phyloP scores from a whole-genome alignment of 1,139 yeast species.

The Yamadazyma mexicana region DNA sequence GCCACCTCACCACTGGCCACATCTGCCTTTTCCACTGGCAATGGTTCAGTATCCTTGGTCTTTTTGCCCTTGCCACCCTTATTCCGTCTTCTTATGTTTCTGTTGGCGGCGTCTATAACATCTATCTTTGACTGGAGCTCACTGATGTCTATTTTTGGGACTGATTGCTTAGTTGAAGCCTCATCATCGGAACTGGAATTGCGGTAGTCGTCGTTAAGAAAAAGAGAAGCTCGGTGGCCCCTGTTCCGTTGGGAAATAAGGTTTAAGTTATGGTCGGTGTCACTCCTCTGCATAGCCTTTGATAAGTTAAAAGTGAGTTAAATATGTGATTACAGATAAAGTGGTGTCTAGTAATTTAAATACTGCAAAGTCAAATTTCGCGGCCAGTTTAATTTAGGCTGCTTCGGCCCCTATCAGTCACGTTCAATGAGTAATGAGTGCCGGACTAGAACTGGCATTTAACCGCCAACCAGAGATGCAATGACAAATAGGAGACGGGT shows the following conservation, averaged over 20 bases:
- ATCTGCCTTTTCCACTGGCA: constrained; percentile 3
- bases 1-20: neutral
- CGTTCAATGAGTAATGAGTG: no score
- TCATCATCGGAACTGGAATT: constrained; percentile 11
- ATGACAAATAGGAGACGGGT: no score
- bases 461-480: no score
- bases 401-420: no score
- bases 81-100: constrained; percentile 8
- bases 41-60: no score
- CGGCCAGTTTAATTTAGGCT: no score
- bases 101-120: constrained; percentile 11
- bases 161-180: neutral
- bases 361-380: no score
- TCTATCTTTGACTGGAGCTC: constrained; percentile 11
- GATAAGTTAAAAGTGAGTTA: neutral
- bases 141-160: constrained; percentile 6
- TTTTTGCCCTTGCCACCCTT: neutral
- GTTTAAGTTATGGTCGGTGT: constrained; percentile 23
- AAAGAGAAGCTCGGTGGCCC: constrained; percentile 23
- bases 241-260: constrained; percentile 22
- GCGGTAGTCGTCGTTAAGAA: constrained; percentile 22
- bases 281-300: constrained; percentile 10
- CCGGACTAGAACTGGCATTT: no score
- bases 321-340: no score
- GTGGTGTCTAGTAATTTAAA: no score